Percentiles rank a stretch among this genome's conserved stretches.
Evolutionary conservation across 345 rosid species (phyloP).

Genomic region (Barbarea vulgaris): DNA sequence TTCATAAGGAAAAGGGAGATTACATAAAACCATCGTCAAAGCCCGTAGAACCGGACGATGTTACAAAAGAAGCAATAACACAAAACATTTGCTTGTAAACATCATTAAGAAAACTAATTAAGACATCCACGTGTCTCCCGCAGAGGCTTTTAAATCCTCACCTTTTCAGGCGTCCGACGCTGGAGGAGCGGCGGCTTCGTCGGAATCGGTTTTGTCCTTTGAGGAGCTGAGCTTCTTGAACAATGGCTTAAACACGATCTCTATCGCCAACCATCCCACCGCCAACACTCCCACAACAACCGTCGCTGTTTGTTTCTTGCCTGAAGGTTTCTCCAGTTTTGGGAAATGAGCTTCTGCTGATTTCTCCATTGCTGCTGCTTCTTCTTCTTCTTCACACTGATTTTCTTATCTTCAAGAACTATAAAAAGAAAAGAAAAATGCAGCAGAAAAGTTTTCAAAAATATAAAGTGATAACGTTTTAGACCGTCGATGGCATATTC

Average conservation of each 20-base stretch:
- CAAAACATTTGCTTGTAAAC: conserved; percentile 3
- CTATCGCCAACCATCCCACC: conserved; percentile 79
- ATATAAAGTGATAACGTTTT: background rate
- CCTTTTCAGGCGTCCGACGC: conserved; percentile 18
- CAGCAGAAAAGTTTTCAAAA: background rate
- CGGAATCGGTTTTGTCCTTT: conserved; percentile 70
- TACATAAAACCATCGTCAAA: conserved; percentile 7
- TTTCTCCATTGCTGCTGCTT: conserved; percentile 31
- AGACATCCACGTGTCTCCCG: conserved; percentile 21
- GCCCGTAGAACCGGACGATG: background rate
- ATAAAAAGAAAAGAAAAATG: background rate
- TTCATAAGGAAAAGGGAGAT: background rate
- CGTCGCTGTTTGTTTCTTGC: conserved; percentile 54
- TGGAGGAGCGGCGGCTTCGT: conserved; percentile 48
- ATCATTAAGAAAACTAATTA: background rate
- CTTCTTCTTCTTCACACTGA: background rate
- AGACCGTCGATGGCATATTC: conserved; percentile 31
- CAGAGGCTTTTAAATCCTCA: background rate
- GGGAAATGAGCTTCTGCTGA: conserved; percentile 21
- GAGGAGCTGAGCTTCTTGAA: conserved; percentile 64
- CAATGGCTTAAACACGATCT: conserved; percentile 77
- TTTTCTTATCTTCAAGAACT: background rate
- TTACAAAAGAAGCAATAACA: conserved; percentile 11
- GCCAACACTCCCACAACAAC: conserved; percentile 74
- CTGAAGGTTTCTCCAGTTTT: conserved; percentile 26